Evolutionary conservation across 2,329 filamentous ascomycete genomes (phyloP).

Genomic region (Aspergillus chevalieri): DNA sequence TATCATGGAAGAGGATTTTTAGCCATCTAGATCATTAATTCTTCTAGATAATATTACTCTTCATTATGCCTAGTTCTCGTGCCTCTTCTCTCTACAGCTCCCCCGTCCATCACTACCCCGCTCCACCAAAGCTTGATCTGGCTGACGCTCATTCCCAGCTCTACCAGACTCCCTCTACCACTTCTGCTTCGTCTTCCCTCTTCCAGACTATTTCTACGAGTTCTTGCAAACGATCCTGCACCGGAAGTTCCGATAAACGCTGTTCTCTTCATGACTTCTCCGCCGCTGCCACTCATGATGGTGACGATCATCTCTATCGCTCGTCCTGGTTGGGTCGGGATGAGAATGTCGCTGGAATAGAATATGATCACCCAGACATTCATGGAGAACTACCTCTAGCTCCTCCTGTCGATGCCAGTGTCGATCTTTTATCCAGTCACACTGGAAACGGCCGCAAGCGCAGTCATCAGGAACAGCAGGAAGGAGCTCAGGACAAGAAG

Average conservation of each 20-base stretch:
- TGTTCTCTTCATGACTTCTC: slow-evolving; percentile 17
- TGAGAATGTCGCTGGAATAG: slow-evolving; percentile 27
- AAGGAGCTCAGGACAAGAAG: neutral
- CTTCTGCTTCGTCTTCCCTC: slow-evolving; percentile 34
- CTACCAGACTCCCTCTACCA: slow-evolving; percentile 30
- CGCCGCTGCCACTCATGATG: slow-evolving; percentile 13
- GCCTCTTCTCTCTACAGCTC: neutral
- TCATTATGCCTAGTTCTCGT: neutral
- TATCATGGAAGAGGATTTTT: neutral
- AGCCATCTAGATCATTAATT: neutral
- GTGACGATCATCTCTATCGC: slow-evolving; percentile 3
- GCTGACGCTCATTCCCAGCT: slow-evolving; percentile 32
- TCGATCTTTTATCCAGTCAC: slow-evolving; percentile 18
- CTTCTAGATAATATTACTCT: neutral
- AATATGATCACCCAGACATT: slow-evolving; percentile 37
- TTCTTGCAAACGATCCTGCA: slow-evolving; percentile 28
- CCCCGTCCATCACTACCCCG: slow-evolving; percentile 20
- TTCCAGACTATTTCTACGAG: slow-evolving; percentile 27
- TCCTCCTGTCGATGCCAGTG: slow-evolving; percentile 21
- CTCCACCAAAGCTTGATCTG: slow-evolving; percentile 34
- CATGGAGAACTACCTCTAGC: slow-evolving; percentile 28
- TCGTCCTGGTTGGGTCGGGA: slow-evolving; percentile 14
- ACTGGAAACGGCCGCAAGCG: slow-evolving; percentile 25
- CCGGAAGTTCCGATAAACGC: slow-evolving; percentile 20
- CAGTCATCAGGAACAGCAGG: slow-evolving; percentile 14